These are phyloP conservation scores for Irpex lacteus DNA, from an alignment of 1,284 basidiomycete species.

Conservation along the genomic window DNA sequence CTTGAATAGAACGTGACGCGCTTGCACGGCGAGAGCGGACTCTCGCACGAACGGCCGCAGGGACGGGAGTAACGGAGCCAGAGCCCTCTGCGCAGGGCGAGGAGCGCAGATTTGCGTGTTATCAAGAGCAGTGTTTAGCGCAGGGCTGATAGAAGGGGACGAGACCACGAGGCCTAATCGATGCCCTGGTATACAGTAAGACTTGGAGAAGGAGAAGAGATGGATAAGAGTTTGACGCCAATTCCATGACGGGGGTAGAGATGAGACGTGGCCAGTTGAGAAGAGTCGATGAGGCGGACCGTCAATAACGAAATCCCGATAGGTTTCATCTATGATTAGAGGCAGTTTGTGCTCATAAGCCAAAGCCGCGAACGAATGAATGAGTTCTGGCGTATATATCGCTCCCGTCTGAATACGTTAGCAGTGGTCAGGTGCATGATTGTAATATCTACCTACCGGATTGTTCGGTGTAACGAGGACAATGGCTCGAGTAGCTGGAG, in stretches of 20 bases:
- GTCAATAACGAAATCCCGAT: slow-evolving; percentile 75
- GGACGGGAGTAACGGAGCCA: slow-evolving; percentile 51
- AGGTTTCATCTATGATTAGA: slow-evolving; percentile 88
- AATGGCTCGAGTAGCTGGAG: slow-evolving; percentile 62
- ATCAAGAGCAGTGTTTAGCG: slow-evolving; percentile 73
- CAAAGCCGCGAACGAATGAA: slow-evolving; percentile 65
- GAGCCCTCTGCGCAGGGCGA: slow-evolving; percentile 65
- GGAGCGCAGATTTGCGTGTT: slow-evolving; percentile 81
- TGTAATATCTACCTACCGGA: slow-evolving; percentile 40
- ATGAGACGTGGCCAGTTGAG: slow-evolving; percentile 3
- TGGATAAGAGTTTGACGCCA: slow-evolving; percentile 72
- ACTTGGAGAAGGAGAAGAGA: slow-evolving; percentile 81
- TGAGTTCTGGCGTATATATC: slow-evolving; percentile 58
- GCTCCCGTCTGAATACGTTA: slow-evolving; percentile 65
- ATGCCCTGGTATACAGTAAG: slow-evolving; percentile 84
- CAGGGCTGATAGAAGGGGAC: slow-evolving; percentile 50
- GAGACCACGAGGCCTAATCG: slow-evolving; percentile 79
- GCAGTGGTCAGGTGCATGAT: background rate
- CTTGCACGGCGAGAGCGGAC: slow-evolving; percentile 49
- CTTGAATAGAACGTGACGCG: slow-evolving; percentile 62
- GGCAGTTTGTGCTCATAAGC: slow-evolving; percentile 60
- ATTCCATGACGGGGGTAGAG: slow-evolving; percentile 28
- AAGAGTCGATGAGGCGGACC: slow-evolving; percentile 58
- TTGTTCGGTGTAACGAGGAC: slow-evolving; percentile 78
- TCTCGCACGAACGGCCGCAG: slow-evolving; percentile 55